These are phyloP conservation scores for Claviceps citrina DNA, from an alignment of 2,329 filamentous ascomycete species.

Conservation along the genomic window DNA sequence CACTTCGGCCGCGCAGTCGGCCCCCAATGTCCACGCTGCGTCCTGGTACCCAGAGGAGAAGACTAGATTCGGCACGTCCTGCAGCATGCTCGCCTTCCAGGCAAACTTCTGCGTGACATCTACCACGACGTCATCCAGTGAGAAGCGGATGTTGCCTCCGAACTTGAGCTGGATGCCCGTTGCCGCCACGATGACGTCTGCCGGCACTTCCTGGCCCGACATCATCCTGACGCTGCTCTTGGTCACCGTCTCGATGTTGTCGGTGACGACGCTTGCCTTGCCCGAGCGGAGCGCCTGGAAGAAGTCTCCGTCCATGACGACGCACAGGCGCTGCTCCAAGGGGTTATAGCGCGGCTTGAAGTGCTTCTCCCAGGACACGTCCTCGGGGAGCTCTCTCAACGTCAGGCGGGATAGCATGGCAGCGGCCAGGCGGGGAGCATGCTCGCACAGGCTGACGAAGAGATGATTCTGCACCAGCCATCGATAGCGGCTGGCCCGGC, in stretches of 20 bases:
- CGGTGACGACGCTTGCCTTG: conserved; percentile 28
- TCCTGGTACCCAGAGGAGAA: conserved; percentile 46
- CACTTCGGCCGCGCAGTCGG: conserved; percentile 32
- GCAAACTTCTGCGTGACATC: conserved; percentile 29
- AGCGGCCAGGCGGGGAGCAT: conserved; percentile 30
- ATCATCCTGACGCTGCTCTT: conserved; percentile 27
- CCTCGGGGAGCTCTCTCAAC: conserved; percentile 29
- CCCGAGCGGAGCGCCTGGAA: conserved; percentile 24
- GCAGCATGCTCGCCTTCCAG: conserved; percentile 47
- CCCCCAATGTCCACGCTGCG: conserved; percentile 46
- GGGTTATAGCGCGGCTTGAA: conserved; percentile 40
- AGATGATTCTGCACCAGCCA: conserved; percentile 29
- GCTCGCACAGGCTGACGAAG: conserved; percentile 30
- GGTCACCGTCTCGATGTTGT: conserved; percentile 29
- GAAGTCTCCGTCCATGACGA: conserved; percentile 33
- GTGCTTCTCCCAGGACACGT: conserved; percentile 35
- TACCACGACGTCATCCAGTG: conserved; percentile 33
- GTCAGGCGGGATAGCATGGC: conserved; percentile 27
- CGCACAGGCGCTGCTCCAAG: conserved; percentile 55
- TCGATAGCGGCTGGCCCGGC: conserved; percentile 30
- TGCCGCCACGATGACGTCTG: conserved; percentile 50
- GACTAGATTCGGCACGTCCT: conserved; percentile 44
- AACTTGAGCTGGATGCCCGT: conserved; percentile 45
- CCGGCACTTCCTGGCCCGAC: conserved; percentile 28
- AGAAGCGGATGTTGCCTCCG: conserved; percentile 34